Conservation (phyloP, 805 yeast species). For the Yamadazyma nakazawae region DNA sequence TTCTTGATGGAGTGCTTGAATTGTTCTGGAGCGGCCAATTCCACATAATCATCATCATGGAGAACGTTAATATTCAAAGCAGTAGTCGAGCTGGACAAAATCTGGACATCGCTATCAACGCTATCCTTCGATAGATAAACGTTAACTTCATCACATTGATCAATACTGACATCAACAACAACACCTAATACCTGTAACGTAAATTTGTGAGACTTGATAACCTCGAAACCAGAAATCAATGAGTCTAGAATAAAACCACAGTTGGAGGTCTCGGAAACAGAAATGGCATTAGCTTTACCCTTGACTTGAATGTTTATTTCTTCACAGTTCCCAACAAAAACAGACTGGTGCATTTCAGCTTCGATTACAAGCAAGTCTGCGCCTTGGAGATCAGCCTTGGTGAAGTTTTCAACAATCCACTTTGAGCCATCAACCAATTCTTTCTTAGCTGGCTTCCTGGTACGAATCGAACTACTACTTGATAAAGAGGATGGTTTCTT, state of each 20-base stretch:
- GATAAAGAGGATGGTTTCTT: constrained; percentile 72
- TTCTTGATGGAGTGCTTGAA: constrained; percentile 64
- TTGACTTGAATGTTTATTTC: constrained; percentile 74
- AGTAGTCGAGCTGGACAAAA: constrained; percentile 82
- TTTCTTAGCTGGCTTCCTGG: constrained; percentile 43
- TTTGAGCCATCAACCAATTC: constrained; percentile 78
- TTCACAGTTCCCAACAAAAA: constrained; percentile 79
- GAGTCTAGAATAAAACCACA: constrained; percentile 80
- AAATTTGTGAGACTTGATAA: constrained; percentile 75
- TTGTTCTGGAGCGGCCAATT: constrained; percentile 89
- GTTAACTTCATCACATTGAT: constrained; percentile 83
- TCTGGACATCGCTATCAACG: constrained; percentile 58
- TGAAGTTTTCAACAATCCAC: constrained; percentile 84
- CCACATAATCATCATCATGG: constrained; percentile 70
- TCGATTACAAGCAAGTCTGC: constrained; percentile 66
- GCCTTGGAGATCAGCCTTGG: constrained; percentile 40
- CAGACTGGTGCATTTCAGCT: constrained; percentile 81
- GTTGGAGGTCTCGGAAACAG: constrained; percentile 68
- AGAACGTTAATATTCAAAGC: constrained; percentile 85
- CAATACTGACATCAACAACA: constrained; percentile 81
- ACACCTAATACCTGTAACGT: constrained; percentile 83
- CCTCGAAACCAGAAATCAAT: constrained; percentile 82
- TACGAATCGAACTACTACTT: constrained; percentile 39
- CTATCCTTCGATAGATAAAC: constrained; percentile 73
- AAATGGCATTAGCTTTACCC: constrained; percentile 89